Evolutionary conservation across 176 grass and related monocot genomes (phyloP), one percentile per base, ranked within the genome.

Genomic region (Metroxylon sagu): DNA sequence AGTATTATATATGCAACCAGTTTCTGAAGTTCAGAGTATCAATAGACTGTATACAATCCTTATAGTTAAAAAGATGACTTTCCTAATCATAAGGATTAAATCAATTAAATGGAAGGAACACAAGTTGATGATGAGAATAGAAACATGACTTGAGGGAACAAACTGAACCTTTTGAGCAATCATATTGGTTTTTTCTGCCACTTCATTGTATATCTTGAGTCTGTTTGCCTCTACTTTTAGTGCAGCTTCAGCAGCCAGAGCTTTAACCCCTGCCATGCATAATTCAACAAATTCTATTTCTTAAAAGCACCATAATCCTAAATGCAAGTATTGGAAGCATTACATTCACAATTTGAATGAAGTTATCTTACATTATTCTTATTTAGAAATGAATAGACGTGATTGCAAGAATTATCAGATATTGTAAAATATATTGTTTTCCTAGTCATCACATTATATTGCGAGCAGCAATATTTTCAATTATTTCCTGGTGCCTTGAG

Each of bases 171-270:
- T 97, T 16, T 48, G 52, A 68, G 51, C n/a, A 56, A 69, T 51
- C 50, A 70, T 62, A 72, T 63, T 57, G 61, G 63, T 52, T 50
- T 60, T 97, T 50, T 79, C 79, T 17, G 75, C 69, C 25, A 91
- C 79, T 80, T 88, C 81, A 64, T 77, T 79, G 61, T 76, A 73
- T 62, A 91, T 77, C 71, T 66, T 83, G 16, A 67, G 57, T 66
- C 75, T 85, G 31, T 51, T 78, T 49, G 69, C 80, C 71, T 97
- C 93, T 17, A 78, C 54, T 78, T 82, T 82, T 73, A 91, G 70
- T 31, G 84, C 93, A 54, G 79, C 83, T 67, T 66, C 75, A 80
- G 71, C 63, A 26, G 75, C 87, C 87, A 85, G 82, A 50, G 88
- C 81, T 71, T 80, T 88, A 56, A 90, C 65, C 25, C 77, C 92